A percentile compares a stretch with the other conserved stretches of the same genome.
These are phyloP conservation scores for Aspergillus tanneri DNA, from an alignment of 2,329 filamentous ascomycete species.

Conservation along the genomic window DNA sequence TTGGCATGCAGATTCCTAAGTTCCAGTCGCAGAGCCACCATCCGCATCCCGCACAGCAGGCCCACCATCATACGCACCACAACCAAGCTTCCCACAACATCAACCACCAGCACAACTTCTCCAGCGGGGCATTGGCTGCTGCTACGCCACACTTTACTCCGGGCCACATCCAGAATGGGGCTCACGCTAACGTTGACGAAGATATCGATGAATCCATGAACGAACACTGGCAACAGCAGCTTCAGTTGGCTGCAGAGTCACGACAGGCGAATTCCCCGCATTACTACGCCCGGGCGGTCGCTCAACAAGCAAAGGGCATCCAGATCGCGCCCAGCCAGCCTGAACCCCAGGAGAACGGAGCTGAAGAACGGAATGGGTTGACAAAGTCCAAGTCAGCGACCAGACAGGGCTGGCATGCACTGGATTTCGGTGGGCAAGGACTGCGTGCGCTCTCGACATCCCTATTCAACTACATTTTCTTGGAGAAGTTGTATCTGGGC, in stretches of 20 bases:
- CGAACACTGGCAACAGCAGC: slow-evolving; percentile 83
- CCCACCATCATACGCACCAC: slow-evolving; percentile 46
- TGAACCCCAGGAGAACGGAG: slow-evolving; percentile 49
- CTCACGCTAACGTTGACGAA: slow-evolving; percentile 55
- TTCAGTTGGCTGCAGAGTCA: slow-evolving; percentile 75
- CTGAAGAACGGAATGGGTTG: slow-evolving; percentile 64
- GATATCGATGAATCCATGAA: slow-evolving; percentile 59
- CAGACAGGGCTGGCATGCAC: slow-evolving; percentile 83
- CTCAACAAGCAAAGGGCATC: slow-evolving; percentile 49
- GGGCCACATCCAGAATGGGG: slow-evolving; percentile 60
- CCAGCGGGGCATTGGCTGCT: slow-evolving; percentile 46
- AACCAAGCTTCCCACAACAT: slow-evolving; percentile 45
- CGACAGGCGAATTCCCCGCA: slow-evolving; percentile 66
- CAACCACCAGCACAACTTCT: slow-evolving; percentile 52
- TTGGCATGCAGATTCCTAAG: slow-evolving; percentile 51
- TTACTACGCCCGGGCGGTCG: slow-evolving; percentile 61
- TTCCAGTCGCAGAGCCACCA: slow-evolving; percentile 49
- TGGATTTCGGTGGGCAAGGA: slow-evolving; percentile 96
- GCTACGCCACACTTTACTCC: slow-evolving; percentile 59
- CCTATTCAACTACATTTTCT: slow-evolving; percentile 83
- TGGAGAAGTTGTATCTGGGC: slow-evolving; percentile 88
- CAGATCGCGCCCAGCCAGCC: slow-evolving; percentile 49
- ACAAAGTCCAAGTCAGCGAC: slow-evolving; percentile 56
- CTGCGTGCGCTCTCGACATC: slow-evolving; percentile 75
- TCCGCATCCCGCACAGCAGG: slow-evolving; percentile 45